Base-by-base conservation (phyloP, 768 basidiomycete genomes). In the Zangia roseola region DNA sequence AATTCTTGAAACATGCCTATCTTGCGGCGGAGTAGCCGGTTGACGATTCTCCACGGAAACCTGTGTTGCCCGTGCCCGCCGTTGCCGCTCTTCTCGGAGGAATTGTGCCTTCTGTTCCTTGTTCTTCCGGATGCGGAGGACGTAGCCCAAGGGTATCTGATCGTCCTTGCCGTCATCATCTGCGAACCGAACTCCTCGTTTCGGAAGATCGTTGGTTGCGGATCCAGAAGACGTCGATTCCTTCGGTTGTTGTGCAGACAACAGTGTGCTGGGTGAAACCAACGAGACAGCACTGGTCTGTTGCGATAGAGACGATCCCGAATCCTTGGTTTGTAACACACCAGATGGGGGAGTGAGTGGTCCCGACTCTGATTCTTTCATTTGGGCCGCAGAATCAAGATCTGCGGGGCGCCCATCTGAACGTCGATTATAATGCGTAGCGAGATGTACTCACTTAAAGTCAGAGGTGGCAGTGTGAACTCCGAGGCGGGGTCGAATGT, bases 51-150 rank as follows among this genome's bases (percentile, higher is more conserved):
- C 79, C 23, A 25, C 4, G 23, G 52, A 4, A 52, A 26, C 43
- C 51, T 56, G 60, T 47, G 53, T 43, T 28, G 74, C 77, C 41
- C 71, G 67, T 31, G 70, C 68, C 24, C 84, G 76, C 46, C 74
- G 74, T 53, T 80, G 74, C 53, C 79, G 77, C 57, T 86, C 80
- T 63, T 76, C 75, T 38, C 73, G 77, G 58, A 88, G 71, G 57
- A 88, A 86, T 37, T 68, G 77, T 37, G 82, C 83, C 70, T 86
- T 86, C 67, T 86, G 81, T 65, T 84, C 85, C 37, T 83, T 82
- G 57, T 80, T 81, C 73, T 83, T 84, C 71, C 82, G 84, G 64
- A 78, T 78, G 45, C 84, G 83, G 60, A 87, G 69, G n/a, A 83
- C 77, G 60, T 89, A 80, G 16, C 78, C 81, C 34, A 88, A 69